phyloP scores from a whole-genome alignment of 2,329 filamentous ascomycete genomes.

The Colletotrichum tofieldiae region DNA sequence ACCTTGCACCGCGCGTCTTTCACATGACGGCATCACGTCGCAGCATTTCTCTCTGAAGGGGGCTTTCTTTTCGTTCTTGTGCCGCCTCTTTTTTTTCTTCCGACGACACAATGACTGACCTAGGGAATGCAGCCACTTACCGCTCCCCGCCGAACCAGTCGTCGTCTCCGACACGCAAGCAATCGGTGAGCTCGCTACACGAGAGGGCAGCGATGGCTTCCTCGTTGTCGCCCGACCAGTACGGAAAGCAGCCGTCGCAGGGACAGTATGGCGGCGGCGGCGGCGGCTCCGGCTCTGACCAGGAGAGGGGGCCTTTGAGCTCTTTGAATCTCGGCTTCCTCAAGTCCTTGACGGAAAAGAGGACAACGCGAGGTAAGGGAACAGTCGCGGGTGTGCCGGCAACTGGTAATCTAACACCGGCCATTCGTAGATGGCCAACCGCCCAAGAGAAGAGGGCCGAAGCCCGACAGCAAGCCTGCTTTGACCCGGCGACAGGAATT shows the following conservation, averaged over 20 bases:
- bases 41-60: background rate
- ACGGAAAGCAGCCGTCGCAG: constrained; percentile 48
- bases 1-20: background rate
- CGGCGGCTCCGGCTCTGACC: constrained; percentile 41
- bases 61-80: background rate
- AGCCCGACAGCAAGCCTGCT: constrained; percentile 96
- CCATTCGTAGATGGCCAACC: constrained; percentile 79
- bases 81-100: background rate
- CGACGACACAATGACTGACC: constrained; percentile 52
- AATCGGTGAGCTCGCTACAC: constrained; percentile 52
- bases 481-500: constrained; percentile 93
- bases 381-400: constrained; percentile 4
- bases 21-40: constrained; percentile 26
- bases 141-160: constrained; percentile 55
- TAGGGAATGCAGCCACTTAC: constrained; percentile 53
- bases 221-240: constrained; percentile 62
- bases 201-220: constrained; percentile 60
- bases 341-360: constrained; percentile 81
- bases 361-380: constrained; percentile 78
- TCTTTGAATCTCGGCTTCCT: constrained; percentile 73
- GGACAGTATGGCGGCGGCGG: constrained; percentile 45
- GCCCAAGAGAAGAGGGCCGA: constrained; percentile 91
- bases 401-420: constrained; percentile 5
- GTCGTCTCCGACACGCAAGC: constrained; percentile 51
- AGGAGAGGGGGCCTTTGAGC: constrained; percentile 58